These are phyloP conservation scores for Kentomonas sorsogonicus DNA, from an alignment of 208 protist species.

Conservation along the genomic window DNA sequence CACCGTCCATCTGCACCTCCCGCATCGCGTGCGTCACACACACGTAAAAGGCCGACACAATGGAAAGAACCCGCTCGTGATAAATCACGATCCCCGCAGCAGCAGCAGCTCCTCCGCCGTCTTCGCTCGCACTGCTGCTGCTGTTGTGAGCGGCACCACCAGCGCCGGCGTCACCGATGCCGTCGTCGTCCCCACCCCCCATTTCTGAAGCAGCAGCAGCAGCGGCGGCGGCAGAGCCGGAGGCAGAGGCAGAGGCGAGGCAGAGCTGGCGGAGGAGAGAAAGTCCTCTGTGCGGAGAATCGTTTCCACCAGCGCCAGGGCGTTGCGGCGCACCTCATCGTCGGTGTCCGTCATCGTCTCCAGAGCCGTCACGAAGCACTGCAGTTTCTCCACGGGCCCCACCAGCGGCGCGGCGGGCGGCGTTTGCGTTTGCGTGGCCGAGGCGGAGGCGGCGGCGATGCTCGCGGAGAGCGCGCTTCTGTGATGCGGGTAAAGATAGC, in stretches of 20 bases:
- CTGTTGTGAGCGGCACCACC: constrained; percentile 7
- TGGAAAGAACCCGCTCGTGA: constrained; percentile 29
- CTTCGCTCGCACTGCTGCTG: background rate
- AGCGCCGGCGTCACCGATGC: background rate
- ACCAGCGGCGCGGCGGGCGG: background rate
- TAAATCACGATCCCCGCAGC: too few relatives aligned
- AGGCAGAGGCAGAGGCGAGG: background rate
- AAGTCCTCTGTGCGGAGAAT: constrained; percentile 20
- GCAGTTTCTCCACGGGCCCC: constrained; percentile 34
- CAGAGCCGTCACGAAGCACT: constrained; percentile 43
- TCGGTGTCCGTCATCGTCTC: constrained; percentile 75
- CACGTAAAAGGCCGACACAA: constrained; percentile 51
- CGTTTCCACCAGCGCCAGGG: constrained; percentile 31
- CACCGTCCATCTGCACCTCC: constrained; percentile 41
- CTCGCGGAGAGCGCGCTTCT: too few relatives aligned
- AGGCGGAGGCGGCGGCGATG: too few relatives aligned
- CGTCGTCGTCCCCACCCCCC: background rate
- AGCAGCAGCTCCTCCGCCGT: background rate
- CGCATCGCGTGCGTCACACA: constrained; percentile 65
- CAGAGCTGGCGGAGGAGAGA: background rate
- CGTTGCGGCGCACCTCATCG: constrained; percentile 47
- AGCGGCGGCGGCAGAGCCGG: background rate
- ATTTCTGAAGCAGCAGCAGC: background rate
- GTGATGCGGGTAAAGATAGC: too few relatives aligned
- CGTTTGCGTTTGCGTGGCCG: background rate